Evolutionary conservation across 768 basidiomycete genomes (phyloP).

Genomic region (Lactarius evosmus): DNA sequence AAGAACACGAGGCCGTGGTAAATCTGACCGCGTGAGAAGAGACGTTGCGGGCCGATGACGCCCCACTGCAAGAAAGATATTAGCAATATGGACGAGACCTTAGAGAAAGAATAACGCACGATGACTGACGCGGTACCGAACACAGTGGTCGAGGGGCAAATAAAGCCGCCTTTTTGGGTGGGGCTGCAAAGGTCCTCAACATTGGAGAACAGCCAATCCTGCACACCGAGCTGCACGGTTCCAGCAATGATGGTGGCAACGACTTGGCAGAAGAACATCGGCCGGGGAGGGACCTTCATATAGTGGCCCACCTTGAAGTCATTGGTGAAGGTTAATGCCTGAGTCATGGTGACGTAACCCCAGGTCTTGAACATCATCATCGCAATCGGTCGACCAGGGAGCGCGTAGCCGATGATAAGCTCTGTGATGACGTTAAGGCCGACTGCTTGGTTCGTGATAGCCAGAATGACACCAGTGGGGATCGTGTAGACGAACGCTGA

Average conservation of each 20-base stretch:
- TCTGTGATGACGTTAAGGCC: constrained; percentile 74
- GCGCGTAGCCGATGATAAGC: constrained; percentile 75
- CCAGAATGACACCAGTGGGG: constrained; percentile 77
- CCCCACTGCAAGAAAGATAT: constrained; percentile 5
- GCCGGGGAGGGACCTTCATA: constrained; percentile 71
- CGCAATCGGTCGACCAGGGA: constrained; percentile 75
- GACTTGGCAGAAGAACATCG: constrained; percentile 73
- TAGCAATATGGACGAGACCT: not conserved
- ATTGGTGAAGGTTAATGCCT: constrained; percentile 63
- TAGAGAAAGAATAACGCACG: not conserved
- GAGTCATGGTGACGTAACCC: constrained; percentile 69
- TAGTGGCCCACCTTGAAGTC: constrained; percentile 74
- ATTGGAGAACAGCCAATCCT: constrained; percentile 42
- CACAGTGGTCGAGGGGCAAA: constrained; percentile 39
- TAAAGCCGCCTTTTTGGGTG: constrained; percentile 40
- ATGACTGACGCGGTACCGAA: constrained; percentile 40
- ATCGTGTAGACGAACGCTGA: constrained; percentile 58
- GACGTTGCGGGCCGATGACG: not conserved
- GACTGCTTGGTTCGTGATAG: constrained; percentile 75
- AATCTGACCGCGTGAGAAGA: not conserved
- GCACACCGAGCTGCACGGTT: constrained; percentile 63
- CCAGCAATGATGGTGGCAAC: constrained; percentile 46
- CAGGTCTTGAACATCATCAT: constrained; percentile 88
- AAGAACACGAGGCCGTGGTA: constrained; percentile 51
- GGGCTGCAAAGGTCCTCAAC: constrained; percentile 42